Base-by-base conservation (phyloP, 2,329 filamentous ascomycete genomes). In the Tolypocladium inflatum region DNA sequence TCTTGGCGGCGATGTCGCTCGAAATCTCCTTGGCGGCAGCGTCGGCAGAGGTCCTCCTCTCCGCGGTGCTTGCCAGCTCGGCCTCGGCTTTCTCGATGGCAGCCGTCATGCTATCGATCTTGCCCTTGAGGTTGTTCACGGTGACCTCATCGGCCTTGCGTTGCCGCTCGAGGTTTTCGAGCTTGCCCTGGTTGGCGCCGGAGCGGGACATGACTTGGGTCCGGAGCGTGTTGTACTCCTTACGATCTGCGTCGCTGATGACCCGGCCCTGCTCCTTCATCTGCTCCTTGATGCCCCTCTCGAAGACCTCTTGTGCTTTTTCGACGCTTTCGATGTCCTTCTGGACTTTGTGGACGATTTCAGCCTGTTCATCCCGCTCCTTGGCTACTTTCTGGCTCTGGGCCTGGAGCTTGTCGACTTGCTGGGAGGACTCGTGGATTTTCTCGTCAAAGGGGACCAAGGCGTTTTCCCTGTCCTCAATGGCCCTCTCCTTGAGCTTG, bases 391-490 rank as follows among this genome's bases (percentile, higher is more conserved):
- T 83, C 3, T 83, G 80, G 54, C 91, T 86, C 59, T 89, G 85
- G 43, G 80, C 81, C 60, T 86, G 81, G 58, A 89, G 83, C 60
- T 80, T 84, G 55, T 86, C 83, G 42, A 91, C 79, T 61, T 92
- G 88, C 61, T 83, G 82, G 17, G 79, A 85, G 8, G 88, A 89
- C 61, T 96, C 87, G 55, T 86, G 82, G 43, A 99, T 88, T 75
- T 97, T 97, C 71, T 97, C 91, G 55, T 96, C 87, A 60, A 97
- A 85, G 0, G 94, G 94, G 9, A 97, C 85, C 5, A 99, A 81
- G 41, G 84, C 86, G 68, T 91, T 95, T 65, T 92, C 86, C 64
- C 89, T 87, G 59, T 94, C 89, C 66, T 97, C 91, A 26, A 97
- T 88, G 50, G 89, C 87, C 68, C 88, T 91, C 70, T 96, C 90